Percentiles rank a stretch among this genome's conserved stretches.
These are phyloP conservation scores for Phytophthora rubi DNA, from an alignment of 352 stramenopile genomes.

Conservation along the genomic window DNA sequence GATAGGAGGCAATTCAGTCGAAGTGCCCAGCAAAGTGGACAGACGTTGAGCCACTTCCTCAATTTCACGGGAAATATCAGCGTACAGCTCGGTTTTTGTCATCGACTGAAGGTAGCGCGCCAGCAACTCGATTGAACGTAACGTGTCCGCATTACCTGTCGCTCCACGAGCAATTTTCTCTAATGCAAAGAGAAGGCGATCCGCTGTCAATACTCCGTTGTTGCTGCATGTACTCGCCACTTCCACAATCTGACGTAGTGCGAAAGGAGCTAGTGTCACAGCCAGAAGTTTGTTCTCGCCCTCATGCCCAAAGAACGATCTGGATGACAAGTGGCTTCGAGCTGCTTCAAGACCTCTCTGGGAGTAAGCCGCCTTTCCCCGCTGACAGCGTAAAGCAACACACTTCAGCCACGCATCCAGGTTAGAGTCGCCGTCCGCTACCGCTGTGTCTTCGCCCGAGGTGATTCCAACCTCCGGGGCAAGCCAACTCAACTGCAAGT, in stretches of 20 bases:
- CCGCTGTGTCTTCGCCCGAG: not conserved
- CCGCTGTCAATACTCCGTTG: conserved; percentile 42
- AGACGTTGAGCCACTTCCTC: conserved; percentile 19
- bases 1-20: conserved; percentile 33
- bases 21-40: conserved; percentile 19
- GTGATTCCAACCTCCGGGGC: conserved; percentile 18
- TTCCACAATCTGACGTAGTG: conserved; percentile 58
- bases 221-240: conserved; percentile 40
- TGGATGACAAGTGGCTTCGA: conserved; percentile 54
- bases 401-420: conserved; percentile 40
- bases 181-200: conserved; percentile 64
- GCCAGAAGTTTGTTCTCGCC: conserved; percentile 29
- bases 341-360: conserved; percentile 49
- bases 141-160: conserved; percentile 9
- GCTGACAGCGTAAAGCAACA: conserved; percentile 37
- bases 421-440: conserved; percentile 1
- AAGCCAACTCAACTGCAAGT: conserved; percentile 46
- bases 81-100: conserved; percentile 54
- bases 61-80: conserved; percentile 35
- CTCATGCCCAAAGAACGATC: conserved; percentile 49
- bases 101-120: conserved; percentile 63
- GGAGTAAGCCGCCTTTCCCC: conserved; percentile 26
- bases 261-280: conserved; percentile 60
- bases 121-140: conserved; percentile 45
- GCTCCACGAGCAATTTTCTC: conserved; percentile 55